phyloP scores from a whole-genome alignment of 2,329 filamentous ascomycete species.

The Diaporthe nobilis region DNA sequence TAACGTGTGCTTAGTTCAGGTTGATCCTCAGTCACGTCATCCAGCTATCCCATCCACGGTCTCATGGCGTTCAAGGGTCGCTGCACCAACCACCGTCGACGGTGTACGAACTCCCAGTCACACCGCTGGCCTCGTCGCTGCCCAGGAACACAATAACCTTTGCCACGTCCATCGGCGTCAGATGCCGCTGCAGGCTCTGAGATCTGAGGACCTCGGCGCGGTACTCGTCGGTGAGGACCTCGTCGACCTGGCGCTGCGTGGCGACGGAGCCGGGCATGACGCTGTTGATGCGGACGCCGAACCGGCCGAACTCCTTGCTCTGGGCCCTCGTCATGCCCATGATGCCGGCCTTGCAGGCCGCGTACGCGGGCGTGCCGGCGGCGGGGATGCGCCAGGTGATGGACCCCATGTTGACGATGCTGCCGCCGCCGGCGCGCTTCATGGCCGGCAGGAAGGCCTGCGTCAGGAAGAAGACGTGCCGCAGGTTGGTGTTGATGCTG shows the following conservation, averaged over 20 bases:
- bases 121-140: not conserved
- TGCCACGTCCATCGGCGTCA: not conserved
- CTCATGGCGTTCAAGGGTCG: not conserved
- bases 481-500: not conserved
- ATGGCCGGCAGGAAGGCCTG: not conserved
- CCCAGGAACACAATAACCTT: not conserved
- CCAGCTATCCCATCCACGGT: not conserved
- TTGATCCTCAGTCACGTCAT: too few relatives aligned
- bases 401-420: not conserved
- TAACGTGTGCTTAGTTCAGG: too few relatives aligned
- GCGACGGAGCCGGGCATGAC: not conserved
- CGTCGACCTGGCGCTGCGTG: not conserved
- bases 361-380: not conserved
- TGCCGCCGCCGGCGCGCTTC: not conserved
- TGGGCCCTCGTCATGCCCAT: not conserved
- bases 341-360: not conserved
- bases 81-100: not conserved
- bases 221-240: not conserved
- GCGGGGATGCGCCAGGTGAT: not conserved
- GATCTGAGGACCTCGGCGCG: not conserved
- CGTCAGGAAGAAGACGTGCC: not conserved
- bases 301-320: not conserved
- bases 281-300: not conserved
- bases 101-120: not conserved
- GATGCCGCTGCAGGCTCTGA: not conserved